Conservation (phyloP, 495 filamentous ascomycete genomes). For the Rhypophila decipiens region DNA sequence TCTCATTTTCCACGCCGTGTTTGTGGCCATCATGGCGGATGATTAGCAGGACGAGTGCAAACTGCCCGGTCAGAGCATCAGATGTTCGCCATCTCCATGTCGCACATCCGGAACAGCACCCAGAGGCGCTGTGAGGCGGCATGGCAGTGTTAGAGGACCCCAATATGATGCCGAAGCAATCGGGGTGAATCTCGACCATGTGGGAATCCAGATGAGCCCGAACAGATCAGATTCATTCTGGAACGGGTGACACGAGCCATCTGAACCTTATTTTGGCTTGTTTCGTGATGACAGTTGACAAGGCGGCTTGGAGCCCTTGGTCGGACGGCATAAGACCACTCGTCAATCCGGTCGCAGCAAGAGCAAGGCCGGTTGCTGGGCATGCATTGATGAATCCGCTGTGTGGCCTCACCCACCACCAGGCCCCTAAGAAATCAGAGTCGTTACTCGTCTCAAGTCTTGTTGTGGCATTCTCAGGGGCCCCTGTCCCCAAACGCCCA, state of each 20-base stretch:
- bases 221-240: slow-evolving; percentile 23
- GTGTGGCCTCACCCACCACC: slow-evolving; percentile 26
- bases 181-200: slow-evolving; percentile 14
- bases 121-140: slow-evolving; percentile 10
- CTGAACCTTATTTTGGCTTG: slow-evolving; percentile 12
- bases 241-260: slow-evolving; percentile 18
- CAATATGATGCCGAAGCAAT: slow-evolving; percentile 18
- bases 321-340: slow-evolving; percentile 46
- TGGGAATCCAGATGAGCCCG: slow-evolving; percentile 6
- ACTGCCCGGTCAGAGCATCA: slow-evolving; percentile 15
- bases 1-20: background rate
- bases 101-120: slow-evolving; percentile 19
- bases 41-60: background rate
- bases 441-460: slow-evolving; percentile 44
- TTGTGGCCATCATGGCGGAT: background rate
- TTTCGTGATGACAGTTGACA: slow-evolving; percentile 24
- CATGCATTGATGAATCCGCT: slow-evolving; percentile 28
- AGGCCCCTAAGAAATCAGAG: slow-evolving; percentile 25
- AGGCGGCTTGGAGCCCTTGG: slow-evolving; percentile 16
- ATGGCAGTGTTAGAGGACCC: slow-evolving; percentile 1
- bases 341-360: slow-evolving; percentile 45
- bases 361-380: slow-evolving; percentile 22
- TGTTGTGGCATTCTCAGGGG: slow-evolving; percentile 25
- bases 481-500: slow-evolving; percentile 23
- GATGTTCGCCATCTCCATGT: slow-evolving; percentile 11